Evolutionary conservation across 345 rosid species (phyloP).

Genomic region (Laguncularia racemosa): DNA sequence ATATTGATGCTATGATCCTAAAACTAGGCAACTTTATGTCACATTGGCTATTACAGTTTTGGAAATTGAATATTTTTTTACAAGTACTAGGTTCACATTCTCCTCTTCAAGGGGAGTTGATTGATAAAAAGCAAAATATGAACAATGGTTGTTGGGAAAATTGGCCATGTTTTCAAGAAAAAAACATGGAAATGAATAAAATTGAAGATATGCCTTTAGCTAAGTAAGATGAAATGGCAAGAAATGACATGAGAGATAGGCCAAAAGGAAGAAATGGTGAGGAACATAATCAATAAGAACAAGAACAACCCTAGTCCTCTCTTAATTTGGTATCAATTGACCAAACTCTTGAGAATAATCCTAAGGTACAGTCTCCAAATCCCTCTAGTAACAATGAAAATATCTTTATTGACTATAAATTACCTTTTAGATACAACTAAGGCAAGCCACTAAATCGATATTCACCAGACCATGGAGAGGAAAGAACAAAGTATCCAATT

Average conservation of each 20-base stretch:
- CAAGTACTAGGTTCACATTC: neutral
- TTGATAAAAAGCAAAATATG: neutral
- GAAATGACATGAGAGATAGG: neutral
- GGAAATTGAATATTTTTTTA: neutral
- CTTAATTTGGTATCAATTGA: neutral
- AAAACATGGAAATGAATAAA: too few species aligned
- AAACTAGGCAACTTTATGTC: neutral
- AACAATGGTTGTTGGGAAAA: neutral
- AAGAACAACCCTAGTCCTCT: neutral
- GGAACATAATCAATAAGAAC: neutral
- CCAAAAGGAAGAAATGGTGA: neutral
- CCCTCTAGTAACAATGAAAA: neutral
- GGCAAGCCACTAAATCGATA: constrained; percentile 2
- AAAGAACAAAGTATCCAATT: neutral
- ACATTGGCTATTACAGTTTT: constrained; percentile 6
- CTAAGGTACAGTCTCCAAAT: neutral
- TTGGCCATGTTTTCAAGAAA: neutral
- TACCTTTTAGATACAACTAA: neutral
- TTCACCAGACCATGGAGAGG: neutral
- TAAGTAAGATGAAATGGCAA: neutral
- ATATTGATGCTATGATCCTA: constrained; percentile 2
- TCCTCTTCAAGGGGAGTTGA: constrained; percentile 5
- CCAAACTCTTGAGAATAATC: constrained; percentile 5
- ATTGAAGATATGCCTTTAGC: too few species aligned
- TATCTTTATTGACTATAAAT: neutral